These are phyloP conservation scores for Westerdykella ornata DNA, from an alignment of 2,329 filamentous ascomycete genomes.

Conservation along the genomic window DNA sequence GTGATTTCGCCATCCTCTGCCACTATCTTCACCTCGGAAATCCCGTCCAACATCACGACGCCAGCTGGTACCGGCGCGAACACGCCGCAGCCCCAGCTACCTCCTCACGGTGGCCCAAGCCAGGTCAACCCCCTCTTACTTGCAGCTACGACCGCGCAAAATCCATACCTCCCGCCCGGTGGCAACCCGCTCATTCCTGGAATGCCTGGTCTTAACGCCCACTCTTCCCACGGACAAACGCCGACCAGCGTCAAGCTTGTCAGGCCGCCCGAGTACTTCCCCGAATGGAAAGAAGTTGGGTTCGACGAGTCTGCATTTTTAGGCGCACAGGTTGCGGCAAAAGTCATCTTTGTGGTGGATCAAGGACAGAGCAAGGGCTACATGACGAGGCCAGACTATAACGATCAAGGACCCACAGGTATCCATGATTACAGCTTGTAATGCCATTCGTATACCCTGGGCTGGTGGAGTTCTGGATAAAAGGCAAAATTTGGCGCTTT, in stretches of 20 bases:
- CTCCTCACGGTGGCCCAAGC: conserved; percentile 47
- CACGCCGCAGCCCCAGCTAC: conserved; percentile 63
- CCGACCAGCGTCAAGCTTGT: conserved; percentile 78
- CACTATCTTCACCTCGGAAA: conserved; percentile 94
- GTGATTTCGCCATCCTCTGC: conserved; percentile 86
- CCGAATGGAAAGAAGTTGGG: conserved; percentile 74
- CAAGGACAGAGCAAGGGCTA: conserved; percentile 62
- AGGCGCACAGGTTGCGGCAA: conserved; percentile 78
- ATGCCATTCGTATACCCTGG: conserved; percentile 11
- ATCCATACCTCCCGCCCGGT: conserved; percentile 41
- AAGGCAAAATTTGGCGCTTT: conserved; percentile 1
- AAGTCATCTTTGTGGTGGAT: conserved; percentile 64
- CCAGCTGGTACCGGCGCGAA: conserved; percentile 85
- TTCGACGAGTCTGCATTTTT: conserved; percentile 81
- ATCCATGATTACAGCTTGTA: conserved; percentile 51
- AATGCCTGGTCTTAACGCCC: conserved; percentile 43
- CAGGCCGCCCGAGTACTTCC: conserved; percentile 74
- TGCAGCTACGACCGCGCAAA: conserved; percentile 73
- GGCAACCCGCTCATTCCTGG: conserved; percentile 25
- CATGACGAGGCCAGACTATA: conserved; percentile 62
- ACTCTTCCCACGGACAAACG: conserved; percentile 63
- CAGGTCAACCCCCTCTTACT: conserved; percentile 84
- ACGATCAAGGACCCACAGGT: conserved; percentile 57
- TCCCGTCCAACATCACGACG: conserved; percentile 88
- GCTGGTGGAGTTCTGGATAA: conserved; percentile 14